phyloP scores from a whole-genome alignment of 306 rosid species.

The Argentina anserina region DNA sequence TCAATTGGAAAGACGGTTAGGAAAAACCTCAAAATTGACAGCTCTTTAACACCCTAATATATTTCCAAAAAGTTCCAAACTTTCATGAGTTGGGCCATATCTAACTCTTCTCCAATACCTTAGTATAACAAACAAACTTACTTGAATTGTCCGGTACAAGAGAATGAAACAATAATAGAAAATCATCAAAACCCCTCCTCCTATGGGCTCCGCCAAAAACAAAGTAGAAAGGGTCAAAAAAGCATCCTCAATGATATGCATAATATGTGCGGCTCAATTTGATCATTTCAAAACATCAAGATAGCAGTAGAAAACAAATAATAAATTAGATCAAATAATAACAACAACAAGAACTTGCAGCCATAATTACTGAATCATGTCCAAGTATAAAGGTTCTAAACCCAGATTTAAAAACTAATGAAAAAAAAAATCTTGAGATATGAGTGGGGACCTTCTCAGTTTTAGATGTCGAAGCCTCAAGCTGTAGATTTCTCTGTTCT shows the following conservation, averaged over 20 bases:
- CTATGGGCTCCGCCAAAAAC: conserved; percentile 29
- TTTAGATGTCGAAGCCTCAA: conserved; percentile 64
- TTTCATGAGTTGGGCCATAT: not conserved
- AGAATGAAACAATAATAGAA: not conserved
- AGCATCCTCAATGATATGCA: conserved; percentile 22
- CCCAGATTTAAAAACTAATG: conserved; percentile 20
- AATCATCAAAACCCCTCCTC: not conserved
- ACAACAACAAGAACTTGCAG: conserved; percentile 19
- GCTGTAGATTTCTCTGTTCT: conserved; percentile 62
- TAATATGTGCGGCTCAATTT: conserved; percentile 17
- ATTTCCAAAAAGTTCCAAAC: not conserved
- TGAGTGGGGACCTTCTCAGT: conserved; percentile 60
- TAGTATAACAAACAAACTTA: conserved; percentile 2
- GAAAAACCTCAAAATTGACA: conserved; percentile 1
- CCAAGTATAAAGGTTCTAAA: conserved; percentile 8
- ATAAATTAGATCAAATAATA: conserved; percentile 17
- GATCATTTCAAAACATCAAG: conserved; percentile 18
- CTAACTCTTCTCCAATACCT: not conserved
- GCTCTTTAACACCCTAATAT: not conserved
- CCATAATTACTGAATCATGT: conserved; percentile 20
- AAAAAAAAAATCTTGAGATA: conserved; percentile 1
- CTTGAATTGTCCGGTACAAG: conserved; percentile 6
- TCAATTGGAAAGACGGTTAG: not conserved
- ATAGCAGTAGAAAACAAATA: not conserved
- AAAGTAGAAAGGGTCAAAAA: conserved; percentile 27